Evolutionary conservation across 257 asterid species (phyloP).

Genomic region (Solanum dulcamara): DNA sequence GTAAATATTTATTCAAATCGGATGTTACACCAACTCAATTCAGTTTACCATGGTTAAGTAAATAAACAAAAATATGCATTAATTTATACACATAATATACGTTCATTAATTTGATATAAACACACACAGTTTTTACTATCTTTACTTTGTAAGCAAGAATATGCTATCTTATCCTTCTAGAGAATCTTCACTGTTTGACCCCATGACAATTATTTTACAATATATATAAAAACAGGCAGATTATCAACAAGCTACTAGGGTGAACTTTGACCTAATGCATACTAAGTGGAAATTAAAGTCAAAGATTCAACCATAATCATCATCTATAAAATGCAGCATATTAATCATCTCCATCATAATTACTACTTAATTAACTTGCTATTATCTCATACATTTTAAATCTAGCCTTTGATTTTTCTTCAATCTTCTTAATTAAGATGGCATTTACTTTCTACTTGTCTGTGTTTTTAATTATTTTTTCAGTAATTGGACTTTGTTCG

Average conservation of each 20-base stretch:
- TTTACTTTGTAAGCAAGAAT: not conserved
- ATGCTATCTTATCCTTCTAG: not conserved
- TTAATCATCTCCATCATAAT: not conserved
- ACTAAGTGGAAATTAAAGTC: not conserved
- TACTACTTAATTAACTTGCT: not conserved
- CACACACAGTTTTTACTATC: no score
- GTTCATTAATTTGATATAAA: no score
- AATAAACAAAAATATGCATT: no score
- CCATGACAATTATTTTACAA: not conserved
- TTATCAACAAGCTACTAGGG: not conserved
- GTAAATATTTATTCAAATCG: not conserved
- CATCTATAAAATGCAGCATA: slow-evolving; percentile 1
- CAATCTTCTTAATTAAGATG: not conserved
- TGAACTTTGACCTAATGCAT: not conserved
- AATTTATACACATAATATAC: no score
- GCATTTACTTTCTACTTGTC: not conserved
- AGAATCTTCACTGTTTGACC: not conserved
- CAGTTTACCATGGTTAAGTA: not conserved
- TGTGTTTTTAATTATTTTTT: not conserved
- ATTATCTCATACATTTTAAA: not conserved
- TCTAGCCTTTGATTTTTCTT: not conserved
- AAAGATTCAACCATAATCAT: not conserved
- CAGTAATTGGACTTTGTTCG: not conserved
- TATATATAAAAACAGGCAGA: not conserved
- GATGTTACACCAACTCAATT: not conserved